Evolutionary conservation across 371 early-diverging fungal genomes (phyloP).

Genomic region (Zychaea mexicana): DNA sequence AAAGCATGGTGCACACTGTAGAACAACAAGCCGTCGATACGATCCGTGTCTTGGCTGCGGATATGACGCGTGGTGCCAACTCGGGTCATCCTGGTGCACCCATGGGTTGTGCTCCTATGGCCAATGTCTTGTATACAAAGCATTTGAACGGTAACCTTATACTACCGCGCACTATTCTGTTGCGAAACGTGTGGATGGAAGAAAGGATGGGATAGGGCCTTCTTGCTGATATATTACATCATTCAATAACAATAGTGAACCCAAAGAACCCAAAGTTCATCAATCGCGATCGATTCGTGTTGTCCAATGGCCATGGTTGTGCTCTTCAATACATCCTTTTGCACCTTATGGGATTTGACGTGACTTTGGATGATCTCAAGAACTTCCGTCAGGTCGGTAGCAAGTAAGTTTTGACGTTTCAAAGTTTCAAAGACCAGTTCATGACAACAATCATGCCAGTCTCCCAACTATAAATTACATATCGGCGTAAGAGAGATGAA

Average conservation of each 20-base stretch:
- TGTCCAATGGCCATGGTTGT: conserved; percentile 99
- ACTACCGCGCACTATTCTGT: not conserved
- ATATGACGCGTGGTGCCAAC: conserved; percentile 90
- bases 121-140: conserved; percentile 88
- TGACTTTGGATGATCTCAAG: conserved; percentile 94
- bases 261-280: conserved; percentile 88
- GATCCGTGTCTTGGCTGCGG: conserved; percentile 91
- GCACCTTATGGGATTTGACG: conserved; percentile 89
- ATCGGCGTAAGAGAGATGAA: no score
- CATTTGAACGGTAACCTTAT: conserved; percentile 82
- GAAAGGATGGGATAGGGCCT: not conserved
- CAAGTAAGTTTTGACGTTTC: conserved; percentile 40
- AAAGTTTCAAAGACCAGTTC: not conserved
- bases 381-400: conserved; percentile 90
- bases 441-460: not conserved
- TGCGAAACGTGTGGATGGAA: no score
- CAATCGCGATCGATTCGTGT: conserved; percentile 97
- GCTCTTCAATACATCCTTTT: conserved; percentile 93
- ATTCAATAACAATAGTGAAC: conserved; percentile 58
- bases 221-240: no score
- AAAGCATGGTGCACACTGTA: conserved; percentile 26
- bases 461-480: no score
- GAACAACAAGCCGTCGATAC: conserved; percentile 78
- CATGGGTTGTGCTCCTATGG: conserved; percentile 92
- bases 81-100: conserved; percentile 95